Base-by-base conservation (phyloP, 352 stramenopile species). In the Globisporangium spiculum region DNA sequence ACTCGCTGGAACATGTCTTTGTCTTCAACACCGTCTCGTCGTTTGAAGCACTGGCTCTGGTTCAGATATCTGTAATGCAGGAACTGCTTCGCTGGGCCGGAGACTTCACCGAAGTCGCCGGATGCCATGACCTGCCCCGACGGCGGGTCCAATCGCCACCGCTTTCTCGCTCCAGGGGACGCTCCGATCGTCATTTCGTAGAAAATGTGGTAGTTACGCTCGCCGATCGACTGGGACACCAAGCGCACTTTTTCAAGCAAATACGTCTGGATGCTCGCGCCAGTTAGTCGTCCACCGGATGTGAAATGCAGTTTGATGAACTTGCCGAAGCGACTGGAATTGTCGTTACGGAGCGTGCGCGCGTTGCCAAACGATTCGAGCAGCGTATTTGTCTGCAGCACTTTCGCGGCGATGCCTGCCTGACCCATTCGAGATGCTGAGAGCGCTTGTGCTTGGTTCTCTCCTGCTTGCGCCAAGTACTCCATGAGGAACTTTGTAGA, bases 241-340 rank as follows among this genome's bases (percentile, higher is more conserved):
- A 97, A 73, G 0, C 92, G 87, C 22, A 97, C 90, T 75, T 98
- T 99, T 73, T 99, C 96, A 41, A 98, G 80, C 34, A 99, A 77
- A 73, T 99, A 99, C 2, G 89, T 98, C 71, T 96, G 86, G 62
- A 98, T 97, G 54, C 79, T 92, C 27, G 91, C 92, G 48, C 91
- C 90, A 10, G 85, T 88, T 58, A 97, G 79, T 46, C 80, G 63
- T 22, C 89, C 90, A 36, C 75, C 70, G 32, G 79, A 82, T 16
- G 85, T 90, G 68, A 97, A 97, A 54, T 96, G 84, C 67, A 97
- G 78, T 72, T 97, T 94, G 68, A 97, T 97, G 73, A 96, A 97
- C 76, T 97, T 97, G 67, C 90, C 90, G 61, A 97, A 97, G 36
- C 90, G 88, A 76, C 86, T 96, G n/a, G 86, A 96, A 71, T 97